Evolutionary conservation across 2,329 filamentous ascomycete genomes (phyloP).

Genomic region (Penicillium sp.): DNA sequence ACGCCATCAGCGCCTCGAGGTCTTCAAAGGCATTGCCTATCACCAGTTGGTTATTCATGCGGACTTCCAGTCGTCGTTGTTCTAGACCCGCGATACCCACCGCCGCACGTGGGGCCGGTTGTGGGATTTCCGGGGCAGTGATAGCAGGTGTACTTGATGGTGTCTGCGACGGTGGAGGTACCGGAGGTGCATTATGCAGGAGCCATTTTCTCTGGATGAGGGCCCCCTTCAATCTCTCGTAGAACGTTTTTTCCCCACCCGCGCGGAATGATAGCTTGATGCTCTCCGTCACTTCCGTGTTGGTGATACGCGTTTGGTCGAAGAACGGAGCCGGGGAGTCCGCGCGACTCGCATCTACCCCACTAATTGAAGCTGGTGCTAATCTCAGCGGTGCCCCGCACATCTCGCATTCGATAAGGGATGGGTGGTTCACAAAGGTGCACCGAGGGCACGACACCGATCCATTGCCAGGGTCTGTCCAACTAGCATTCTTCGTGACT

Average conservation of each 20-base stretch:
- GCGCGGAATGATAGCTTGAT: conserved; percentile 89
- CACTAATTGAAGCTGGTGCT: conserved; percentile 39
- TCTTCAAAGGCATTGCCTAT: conserved; percentile 96
- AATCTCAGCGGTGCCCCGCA: conserved; percentile 73
- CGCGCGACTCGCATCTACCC: conserved; percentile 45
- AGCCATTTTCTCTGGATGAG: conserved; percentile 95
- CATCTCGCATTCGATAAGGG: conserved; percentile 79
- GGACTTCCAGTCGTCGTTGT: conserved; percentile 73
- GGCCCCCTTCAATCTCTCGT: conserved; percentile 79
- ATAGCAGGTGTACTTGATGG: conserved; percentile 29
- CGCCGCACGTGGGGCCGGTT: conserved; percentile 45
- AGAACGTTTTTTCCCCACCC: conserved; percentile 85
- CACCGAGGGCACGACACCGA: conserved; percentile 68
- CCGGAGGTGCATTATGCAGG: conserved; percentile 79
- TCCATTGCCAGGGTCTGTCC: conserved; percentile 2
- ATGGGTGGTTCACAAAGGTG: conserved; percentile 91
- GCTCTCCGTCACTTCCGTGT: conserved; percentile 62
- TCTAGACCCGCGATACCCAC: conserved; percentile 92
- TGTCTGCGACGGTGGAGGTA: conserved; percentile 58
- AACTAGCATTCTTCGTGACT: neutral
- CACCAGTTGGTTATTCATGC: conserved; percentile 87
- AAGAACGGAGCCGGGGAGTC: conserved; percentile 76
- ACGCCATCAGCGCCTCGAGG: conserved; percentile 93
- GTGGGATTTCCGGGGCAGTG: conserved; percentile 20
- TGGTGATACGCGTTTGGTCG: conserved; percentile 41